Evolutionary conservation across 1,284 basidiomycete species (phyloP), one percentile per base, ranked within the genome.

Genomic region (Filobasidium uniguttulatum): DNA sequence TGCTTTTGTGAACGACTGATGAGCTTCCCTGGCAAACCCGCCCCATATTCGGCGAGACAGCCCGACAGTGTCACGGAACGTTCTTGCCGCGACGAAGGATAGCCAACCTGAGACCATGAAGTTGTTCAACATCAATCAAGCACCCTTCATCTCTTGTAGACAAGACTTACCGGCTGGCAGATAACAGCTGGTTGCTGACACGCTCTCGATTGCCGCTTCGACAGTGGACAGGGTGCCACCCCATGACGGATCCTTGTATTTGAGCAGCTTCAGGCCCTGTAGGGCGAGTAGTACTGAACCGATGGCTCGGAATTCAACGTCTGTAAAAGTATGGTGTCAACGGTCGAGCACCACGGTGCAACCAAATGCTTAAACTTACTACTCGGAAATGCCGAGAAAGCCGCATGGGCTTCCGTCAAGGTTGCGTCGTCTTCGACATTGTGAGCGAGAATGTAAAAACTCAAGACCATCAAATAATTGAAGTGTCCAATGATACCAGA

Each of bases 181-280:
- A 15, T 43, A 26, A 19, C 40, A 43, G 15, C 25, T n/a, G 15
- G 40, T 28, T 12, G 9, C 5, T 19, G 41, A 38, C 5, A 60
- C 36, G 12, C 19, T 22, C n/a, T 56, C 54, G 10, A 60, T 54
- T 2, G 46, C 46, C 3, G 46, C 35, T 19, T 62, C 60, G 2
- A 55, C 48, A 15, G 37, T 10, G 22, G 47, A 26, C 17, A 57
- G 37, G 1, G 54, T 49, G 19, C 53, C 50, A 1, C 26, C 19
- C 38, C 48, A 46, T 4, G 35, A 15, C 5, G 19, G 12, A 3
- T 38, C 25, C 10, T 44, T 36, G 2, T 20, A n/a, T 14, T 15
- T 3, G 20, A 50, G 26, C 3, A 33, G 14, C n/a, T 37, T 35
- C 12, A 55, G 25, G 20, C 10, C 30, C 22, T 43, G 19, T n/a